phyloP scores from a whole-genome alignment of 208 protist genomes.

The Acanthamoeba castellanii region DNA sequence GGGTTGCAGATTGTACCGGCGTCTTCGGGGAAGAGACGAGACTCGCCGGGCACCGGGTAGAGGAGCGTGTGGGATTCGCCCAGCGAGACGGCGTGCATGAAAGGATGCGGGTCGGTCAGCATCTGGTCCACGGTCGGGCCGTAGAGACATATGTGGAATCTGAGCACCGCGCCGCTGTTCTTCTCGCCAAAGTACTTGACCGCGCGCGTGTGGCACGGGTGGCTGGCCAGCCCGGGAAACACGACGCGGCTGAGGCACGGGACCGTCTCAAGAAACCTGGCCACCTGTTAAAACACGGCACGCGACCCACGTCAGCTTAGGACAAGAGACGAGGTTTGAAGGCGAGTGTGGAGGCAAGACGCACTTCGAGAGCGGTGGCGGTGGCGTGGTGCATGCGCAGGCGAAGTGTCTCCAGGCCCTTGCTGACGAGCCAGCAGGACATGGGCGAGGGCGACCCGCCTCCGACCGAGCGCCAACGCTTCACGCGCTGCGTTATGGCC shows the following conservation, averaged over 20 bases:
- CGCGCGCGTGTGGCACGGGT: background rate
- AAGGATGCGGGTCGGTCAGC: background rate
- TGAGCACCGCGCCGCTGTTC: background rate
- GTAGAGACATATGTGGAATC: background rate
- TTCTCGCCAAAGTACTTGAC: background rate
- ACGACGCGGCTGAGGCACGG: background rate
- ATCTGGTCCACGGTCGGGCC: background rate
- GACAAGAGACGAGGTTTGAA: background rate
- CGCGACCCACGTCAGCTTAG: background rate
- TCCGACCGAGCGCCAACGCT: background rate
- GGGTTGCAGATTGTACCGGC: background rate
- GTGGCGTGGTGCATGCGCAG: constrained; percentile 17
- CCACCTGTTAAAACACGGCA: background rate
- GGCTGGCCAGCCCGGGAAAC: background rate
- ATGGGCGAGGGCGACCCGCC: constrained; percentile 22
- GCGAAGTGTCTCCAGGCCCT: background rate
- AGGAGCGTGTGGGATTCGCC: constrained; percentile 11
- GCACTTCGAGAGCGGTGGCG: background rate
- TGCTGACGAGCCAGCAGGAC: constrained; percentile 22
- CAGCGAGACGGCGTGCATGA: constrained; percentile 10
- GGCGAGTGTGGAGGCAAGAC: background rate
- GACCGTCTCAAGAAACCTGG: constrained; percentile 3
- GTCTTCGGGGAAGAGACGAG: background rate
- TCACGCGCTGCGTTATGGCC: background rate
- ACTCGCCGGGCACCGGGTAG: background rate